Conservation (phyloP, 331 rosid genomes). For the Malus hybrid region DNA sequence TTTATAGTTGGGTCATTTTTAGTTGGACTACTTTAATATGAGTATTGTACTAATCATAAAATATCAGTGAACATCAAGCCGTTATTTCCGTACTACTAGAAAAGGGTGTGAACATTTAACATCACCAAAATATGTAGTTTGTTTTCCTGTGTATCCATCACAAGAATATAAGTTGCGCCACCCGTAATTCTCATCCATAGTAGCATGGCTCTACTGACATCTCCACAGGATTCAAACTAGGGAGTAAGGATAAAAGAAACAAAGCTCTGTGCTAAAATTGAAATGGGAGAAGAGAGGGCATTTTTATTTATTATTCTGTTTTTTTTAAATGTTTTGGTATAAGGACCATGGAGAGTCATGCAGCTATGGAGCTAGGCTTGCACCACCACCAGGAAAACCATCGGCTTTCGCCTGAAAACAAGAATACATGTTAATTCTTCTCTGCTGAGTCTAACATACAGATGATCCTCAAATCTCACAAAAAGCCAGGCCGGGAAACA, state of each 20-base stretch:
- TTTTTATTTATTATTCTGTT: background rate
- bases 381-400: conserved; percentile 85
- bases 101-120: background rate
- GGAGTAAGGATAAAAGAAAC: background rate
- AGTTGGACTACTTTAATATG: too few relatives aligned
- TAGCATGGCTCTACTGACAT: background rate
- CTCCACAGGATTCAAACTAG: background rate
- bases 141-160: background rate
- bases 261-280: background rate
- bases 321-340: conserved; percentile 55
- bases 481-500: conserved; percentile 25
- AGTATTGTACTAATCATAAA: too few relatives aligned
- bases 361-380: conserved; percentile 80
- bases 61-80: background rate
- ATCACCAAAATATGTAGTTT: background rate
- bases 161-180: background rate
- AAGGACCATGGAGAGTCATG: conserved; percentile 99
- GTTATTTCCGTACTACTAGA: background rate
- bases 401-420: conserved; percentile 78
- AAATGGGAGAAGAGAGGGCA: background rate
- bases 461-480: background rate
- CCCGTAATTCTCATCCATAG: background rate
- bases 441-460: background rate
- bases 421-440: background rate
- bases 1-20: too few relatives aligned